Percentiles rank a stretch among this genome's conserved stretches.
These are phyloP conservation scores for Candida rishiriensis DNA, from an alignment of 805 yeast genomes.

Conservation along the genomic window DNA sequence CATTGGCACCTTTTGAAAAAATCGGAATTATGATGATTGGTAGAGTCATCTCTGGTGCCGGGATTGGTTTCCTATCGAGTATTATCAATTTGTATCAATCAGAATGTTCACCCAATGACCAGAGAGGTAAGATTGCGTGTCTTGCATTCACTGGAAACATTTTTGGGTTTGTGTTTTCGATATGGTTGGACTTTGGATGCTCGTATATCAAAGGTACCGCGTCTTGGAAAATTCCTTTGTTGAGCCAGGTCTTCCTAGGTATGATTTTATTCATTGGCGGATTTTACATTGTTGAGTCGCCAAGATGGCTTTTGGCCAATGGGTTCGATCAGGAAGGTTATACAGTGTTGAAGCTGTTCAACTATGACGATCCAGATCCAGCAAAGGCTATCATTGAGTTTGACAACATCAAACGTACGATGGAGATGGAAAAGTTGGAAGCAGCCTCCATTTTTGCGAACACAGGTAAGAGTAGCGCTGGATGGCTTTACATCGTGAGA, in stretches of 20 bases:
- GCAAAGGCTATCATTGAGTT: constrained; percentile 36
- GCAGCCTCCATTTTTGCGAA: constrained; percentile 9
- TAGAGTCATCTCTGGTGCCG: constrained; percentile 75
- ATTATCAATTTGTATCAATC: constrained; percentile 86
- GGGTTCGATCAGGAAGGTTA: constrained; percentile 59
- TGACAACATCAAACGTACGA: constrained; percentile 38
- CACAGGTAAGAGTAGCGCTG: constrained; percentile 15
- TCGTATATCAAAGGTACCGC: constrained; percentile 56
- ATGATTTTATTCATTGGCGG: constrained; percentile 64
- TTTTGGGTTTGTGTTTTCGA: constrained; percentile 73
- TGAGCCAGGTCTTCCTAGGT: constrained; percentile 72
- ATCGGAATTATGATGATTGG: constrained; percentile 64
- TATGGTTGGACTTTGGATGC: constrained; percentile 82
- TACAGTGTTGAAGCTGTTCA: constrained; percentile 32
- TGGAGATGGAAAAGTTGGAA: constrained; percentile 15
- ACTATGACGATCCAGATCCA: constrained; percentile 23
- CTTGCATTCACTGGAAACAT: constrained; percentile 87
- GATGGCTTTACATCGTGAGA: constrained; percentile 17
- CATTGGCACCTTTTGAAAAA: constrained; percentile 40
- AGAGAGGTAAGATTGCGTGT: constrained; percentile 80
- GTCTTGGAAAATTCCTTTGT: constrained; percentile 78
- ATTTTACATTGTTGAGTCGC: constrained; percentile 76
- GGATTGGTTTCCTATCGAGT: constrained; percentile 79
- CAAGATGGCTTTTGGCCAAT: constrained; percentile 79
- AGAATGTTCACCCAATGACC: constrained; percentile 83